These are phyloP conservation scores for Diophrys appendiculata DNA, from an alignment of 73 alveolate genomes.

Conservation along the genomic window DNA sequence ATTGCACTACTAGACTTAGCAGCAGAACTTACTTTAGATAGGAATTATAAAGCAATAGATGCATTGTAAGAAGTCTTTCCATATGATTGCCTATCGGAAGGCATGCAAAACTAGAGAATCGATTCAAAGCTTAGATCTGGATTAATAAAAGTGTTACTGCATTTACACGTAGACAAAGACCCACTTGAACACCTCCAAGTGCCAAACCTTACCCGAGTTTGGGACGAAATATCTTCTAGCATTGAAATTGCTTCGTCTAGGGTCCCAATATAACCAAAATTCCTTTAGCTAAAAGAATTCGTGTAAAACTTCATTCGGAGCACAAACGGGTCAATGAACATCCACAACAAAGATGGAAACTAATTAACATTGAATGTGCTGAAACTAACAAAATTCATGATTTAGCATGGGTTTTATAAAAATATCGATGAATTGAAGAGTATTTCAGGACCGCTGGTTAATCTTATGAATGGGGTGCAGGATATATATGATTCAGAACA, in stretches of 20 bases:
- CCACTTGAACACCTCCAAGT: constrained; percentile 9
- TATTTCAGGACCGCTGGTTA: constrained; percentile 31
- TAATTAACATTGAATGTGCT: constrained; percentile 35
- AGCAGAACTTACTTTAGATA: constrained; percentile 52
- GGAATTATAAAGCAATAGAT: constrained; percentile 44
- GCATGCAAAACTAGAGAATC: constrained; percentile 26
- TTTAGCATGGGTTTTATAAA: constrained; percentile 56
- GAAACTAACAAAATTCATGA: constrained; percentile 49
- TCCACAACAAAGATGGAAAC: constrained; percentile 27
- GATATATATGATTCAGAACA: constrained; percentile 32
- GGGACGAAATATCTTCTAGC: constrained; percentile 19
- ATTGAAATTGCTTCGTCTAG: constrained; percentile 13
- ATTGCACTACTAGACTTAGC: constrained; percentile 49
- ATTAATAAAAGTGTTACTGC: constrained; percentile 1
- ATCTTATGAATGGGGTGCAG: constrained; percentile 44
- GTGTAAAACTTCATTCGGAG: constrained; percentile 21
- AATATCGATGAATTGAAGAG: constrained; percentile 42
- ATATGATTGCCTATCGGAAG: constrained; percentile 4
- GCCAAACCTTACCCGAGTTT: constrained; percentile 33
- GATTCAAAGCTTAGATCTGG: constrained; percentile 5
- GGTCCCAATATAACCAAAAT: constrained; percentile 12
- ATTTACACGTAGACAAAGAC: constrained; percentile 22
- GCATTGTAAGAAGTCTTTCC: constrained; percentile 6
- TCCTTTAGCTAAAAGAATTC: constrained; percentile 26
- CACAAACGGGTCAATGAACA: constrained; percentile 21